phyloP scores from a whole-genome alignment of 345 rosid species.

The Arabidopsis suecica region DNA sequence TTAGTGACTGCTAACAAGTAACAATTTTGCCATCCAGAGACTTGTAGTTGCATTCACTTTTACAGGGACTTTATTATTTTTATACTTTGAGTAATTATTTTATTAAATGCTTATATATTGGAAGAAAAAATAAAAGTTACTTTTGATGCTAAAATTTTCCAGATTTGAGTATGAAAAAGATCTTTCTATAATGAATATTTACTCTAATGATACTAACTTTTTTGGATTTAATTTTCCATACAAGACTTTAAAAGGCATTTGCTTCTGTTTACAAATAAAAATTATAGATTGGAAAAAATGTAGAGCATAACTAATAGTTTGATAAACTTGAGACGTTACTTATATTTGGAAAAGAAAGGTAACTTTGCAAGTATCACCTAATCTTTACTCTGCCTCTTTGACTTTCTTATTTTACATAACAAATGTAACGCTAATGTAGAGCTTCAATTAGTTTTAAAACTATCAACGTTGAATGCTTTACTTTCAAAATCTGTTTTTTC shows the following conservation, averaged over 20 bases:
- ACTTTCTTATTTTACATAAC: slow-evolving; percentile 37
- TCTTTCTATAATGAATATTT: background rate
- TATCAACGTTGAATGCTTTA: background rate
- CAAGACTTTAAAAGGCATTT: background rate
- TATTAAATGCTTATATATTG: slow-evolving; percentile 22
- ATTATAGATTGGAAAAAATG: background rate
- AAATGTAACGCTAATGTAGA: slow-evolving; percentile 12
- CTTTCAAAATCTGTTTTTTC: background rate
- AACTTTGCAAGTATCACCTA: slow-evolving; percentile 34
- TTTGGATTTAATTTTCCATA: background rate
- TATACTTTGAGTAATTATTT: background rate
- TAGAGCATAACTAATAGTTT: background rate
- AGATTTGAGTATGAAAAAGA: background rate
- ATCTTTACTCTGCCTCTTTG: slow-evolving; percentile 36
- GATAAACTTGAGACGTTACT: slow-evolving; percentile 32
- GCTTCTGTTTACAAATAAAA: slow-evolving; percentile 7
- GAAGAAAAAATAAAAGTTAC: background rate
- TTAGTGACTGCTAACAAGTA: slow-evolving; percentile 4
- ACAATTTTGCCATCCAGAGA: slow-evolving; percentile 20
- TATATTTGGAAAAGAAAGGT: slow-evolving; percentile 34
- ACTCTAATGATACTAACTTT: background rate
- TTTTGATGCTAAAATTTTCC: background rate
- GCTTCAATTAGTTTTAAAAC: background rate
- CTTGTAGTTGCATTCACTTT: slow-evolving; percentile 41
- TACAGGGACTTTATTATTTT: slow-evolving; percentile 15